A percentile compares a stretch with the other conserved stretches of the same genome.
phyloP scores from a whole-genome alignment of 768 basidiomycete genomes.

The Saitozyma sp. region DNA sequence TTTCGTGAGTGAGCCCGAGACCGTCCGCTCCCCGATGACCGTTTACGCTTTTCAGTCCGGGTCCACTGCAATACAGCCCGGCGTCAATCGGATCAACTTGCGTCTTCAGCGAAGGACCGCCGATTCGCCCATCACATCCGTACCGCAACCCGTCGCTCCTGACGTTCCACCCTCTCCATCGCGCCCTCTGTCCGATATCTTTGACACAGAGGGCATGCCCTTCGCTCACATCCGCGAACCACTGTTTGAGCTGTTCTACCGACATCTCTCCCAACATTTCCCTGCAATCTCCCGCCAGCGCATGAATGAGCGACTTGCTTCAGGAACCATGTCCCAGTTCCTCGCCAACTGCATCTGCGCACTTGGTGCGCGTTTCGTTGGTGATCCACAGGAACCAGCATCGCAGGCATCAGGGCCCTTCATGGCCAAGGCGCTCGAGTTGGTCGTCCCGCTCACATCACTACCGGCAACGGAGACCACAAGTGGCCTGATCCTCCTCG shows the following conservation, averaged over 20 bases:
- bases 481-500: conserved; percentile 41
- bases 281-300: conserved; percentile 34
- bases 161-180: conserved; percentile 5
- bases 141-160: conserved; percentile 30
- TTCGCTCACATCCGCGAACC: conserved; percentile 36
- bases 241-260: conserved; percentile 42
- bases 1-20: conserved; percentile 31
- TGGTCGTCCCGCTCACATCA: conserved; percentile 42
- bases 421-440: conserved; percentile 48
- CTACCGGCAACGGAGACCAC: conserved; percentile 45
- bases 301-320: conserved; percentile 38
- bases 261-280: conserved; percentile 45
- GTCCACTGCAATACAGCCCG: conserved; percentile 49
- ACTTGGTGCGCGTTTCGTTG: conserved; percentile 37
- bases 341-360: conserved; percentile 46
- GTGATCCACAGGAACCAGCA: conserved; percentile 1
- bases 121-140: conserved; percentile 23
- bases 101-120: conserved; percentile 42
- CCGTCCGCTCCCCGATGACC: background rate
- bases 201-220: conserved; percentile 45
- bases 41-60: conserved; percentile 31
- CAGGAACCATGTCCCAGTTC: conserved; percentile 48
- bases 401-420: conserved; percentile 42
- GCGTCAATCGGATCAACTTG: conserved; percentile 49
- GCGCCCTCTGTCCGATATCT: conserved; percentile 22